These are phyloP conservation scores for Asterochloris sp. DNA, from an alignment of 139 green algal genomes.

Conservation along the genomic window DNA sequence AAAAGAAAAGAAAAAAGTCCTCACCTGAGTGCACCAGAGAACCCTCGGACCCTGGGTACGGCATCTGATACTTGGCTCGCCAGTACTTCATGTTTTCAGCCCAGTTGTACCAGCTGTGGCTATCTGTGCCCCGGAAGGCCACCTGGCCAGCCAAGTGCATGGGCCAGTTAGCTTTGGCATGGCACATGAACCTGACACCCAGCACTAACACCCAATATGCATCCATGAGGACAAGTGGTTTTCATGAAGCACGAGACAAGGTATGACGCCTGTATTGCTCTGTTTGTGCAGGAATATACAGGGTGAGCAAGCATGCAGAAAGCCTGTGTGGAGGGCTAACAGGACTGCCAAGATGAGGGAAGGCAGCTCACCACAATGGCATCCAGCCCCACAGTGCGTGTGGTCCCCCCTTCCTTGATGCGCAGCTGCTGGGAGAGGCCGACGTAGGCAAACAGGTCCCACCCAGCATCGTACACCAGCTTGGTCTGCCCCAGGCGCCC, in stretches of 20 bases:
- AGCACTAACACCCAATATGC: conserved; percentile 63
- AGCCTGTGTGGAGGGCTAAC: not conserved
- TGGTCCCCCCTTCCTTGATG: not conserved
- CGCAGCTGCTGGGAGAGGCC: conserved; percentile 10
- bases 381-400: not conserved
- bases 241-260: conserved; percentile 29
- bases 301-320: not conserved
- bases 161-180: not conserved
- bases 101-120: conserved; percentile 54
- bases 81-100: conserved; percentile 78
- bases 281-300: too few species aligned
- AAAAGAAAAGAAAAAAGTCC: not conserved
- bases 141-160: conserved; percentile 57
- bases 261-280: conserved; percentile 2
- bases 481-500: not conserved
- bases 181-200: conserved; percentile 58
- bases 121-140: conserved; percentile 73
- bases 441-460: conserved; percentile 14
- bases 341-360: too few species aligned
- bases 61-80: conserved; percentile 45
- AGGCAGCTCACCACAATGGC: too few species aligned
- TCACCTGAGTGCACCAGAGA: conserved; percentile 59
- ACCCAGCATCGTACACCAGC: not conserved
- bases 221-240: conserved; percentile 54
- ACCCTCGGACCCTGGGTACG: conserved; percentile 32